Conservation (phyloP, 2,329 filamentous ascomycete genomes). For the Bipolaris sorokiniana region DNA sequence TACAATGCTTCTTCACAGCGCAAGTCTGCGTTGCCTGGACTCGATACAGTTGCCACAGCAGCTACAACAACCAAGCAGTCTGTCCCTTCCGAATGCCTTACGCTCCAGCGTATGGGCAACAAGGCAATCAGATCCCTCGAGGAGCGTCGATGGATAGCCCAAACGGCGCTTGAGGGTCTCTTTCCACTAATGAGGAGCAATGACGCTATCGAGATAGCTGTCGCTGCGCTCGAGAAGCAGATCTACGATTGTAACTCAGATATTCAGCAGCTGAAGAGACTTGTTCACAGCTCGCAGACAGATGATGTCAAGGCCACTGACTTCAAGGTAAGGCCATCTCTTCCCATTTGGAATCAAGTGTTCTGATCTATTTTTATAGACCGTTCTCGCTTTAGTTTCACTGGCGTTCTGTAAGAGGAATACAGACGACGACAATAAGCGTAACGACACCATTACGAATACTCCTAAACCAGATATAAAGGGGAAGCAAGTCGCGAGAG, state of each 20-base stretch:
- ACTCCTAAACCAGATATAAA: background rate
- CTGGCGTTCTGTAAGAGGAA: background rate
- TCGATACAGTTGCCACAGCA: background rate
- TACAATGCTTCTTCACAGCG: background rate
- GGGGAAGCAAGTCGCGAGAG: background rate
- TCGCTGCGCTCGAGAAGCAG: background rate
- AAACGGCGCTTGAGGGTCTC: background rate
- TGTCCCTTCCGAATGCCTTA: background rate
- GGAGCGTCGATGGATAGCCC: background rate
- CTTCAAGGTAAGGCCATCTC: background rate
- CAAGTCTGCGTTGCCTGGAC: background rate
- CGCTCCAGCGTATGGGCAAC: background rate
- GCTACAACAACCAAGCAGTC: background rate
- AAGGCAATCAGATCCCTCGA: background rate
- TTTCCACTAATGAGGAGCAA: background rate
- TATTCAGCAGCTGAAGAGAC: background rate
- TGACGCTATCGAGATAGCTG: background rate
- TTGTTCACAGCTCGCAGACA: background rate
- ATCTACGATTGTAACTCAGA: background rate
- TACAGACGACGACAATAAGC: background rate
- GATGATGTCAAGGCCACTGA: background rate
- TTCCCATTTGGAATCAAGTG: background rate
- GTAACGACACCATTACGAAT: too few species aligned
- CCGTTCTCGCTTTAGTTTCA: background rate
- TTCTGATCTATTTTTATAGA: background rate